A percentile compares a stretch with the other conserved stretches of the same genome.
Conservation (phyloP, 768 basidiomycete genomes). For the Dioszegia crocea region DNA sequence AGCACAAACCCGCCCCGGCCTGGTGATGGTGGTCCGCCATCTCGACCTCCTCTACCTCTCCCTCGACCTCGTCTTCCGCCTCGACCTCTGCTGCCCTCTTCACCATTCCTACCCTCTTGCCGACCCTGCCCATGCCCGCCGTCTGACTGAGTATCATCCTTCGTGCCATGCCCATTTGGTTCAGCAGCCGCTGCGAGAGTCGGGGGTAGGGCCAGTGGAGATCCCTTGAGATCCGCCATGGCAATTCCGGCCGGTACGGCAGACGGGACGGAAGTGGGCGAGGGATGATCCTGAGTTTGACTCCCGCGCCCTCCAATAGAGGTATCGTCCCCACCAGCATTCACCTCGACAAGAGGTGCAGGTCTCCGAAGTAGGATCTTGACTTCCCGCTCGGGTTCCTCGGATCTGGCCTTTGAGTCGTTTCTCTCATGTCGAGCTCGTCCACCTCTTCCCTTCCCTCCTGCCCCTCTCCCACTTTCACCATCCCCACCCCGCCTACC, state of each 20-base stretch:
- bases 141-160: not conserved
- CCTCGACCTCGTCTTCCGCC: constrained; percentile 9
- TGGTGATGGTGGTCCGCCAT: constrained; percentile 8
- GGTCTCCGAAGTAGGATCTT: constrained; percentile 36
- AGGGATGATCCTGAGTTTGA: not conserved
- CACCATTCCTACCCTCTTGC: not conserved
- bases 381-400: constrained; percentile 25
- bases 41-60: constrained; percentile 7
- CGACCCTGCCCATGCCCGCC: too few relatives aligned
- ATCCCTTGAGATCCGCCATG: constrained; percentile 4
- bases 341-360: not conserved
- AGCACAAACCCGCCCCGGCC: constrained; percentile 25
- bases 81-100: not conserved
- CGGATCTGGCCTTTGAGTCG: not conserved
- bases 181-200: not conserved
- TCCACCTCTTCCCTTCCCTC: constrained; percentile 9
- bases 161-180: not conserved
- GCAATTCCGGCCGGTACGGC: too few relatives aligned
- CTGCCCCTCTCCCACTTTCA: not conserved
- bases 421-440: constrained; percentile 5
- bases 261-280: constrained; percentile 11
- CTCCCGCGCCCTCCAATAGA: constrained; percentile 6
- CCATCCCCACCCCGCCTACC: not conserved
- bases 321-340: not conserved
- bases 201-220: constrained; percentile 9